Percentiles rank a stretch among this genome's conserved stretches.
These are phyloP conservation scores for Fusarium nodosum DNA, from an alignment of 2,329 filamentous ascomycete species.

Conservation along the genomic window DNA sequence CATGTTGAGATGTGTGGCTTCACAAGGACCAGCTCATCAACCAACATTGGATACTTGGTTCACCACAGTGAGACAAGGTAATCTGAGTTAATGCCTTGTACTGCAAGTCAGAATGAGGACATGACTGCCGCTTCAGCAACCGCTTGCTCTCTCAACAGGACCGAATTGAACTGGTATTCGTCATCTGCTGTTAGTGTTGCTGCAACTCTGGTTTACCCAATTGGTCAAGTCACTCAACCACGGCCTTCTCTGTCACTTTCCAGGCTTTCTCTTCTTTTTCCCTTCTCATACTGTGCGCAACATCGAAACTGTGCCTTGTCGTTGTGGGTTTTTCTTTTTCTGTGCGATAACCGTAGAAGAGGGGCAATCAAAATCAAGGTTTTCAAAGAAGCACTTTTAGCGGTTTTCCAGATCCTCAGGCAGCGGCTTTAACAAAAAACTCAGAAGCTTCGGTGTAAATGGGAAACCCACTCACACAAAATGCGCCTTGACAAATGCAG, in stretches of 20 bases:
- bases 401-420: slow-evolving; percentile 15
- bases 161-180: slow-evolving; percentile 19
- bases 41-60: slow-evolving; percentile 6
- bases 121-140: slow-evolving; percentile 18
- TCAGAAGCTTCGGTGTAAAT: slow-evolving; percentile 5
- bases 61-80: slow-evolving; percentile 28
- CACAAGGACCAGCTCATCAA: slow-evolving; percentile 24
- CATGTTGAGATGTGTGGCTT: slow-evolving; percentile 24
- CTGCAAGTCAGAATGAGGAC: slow-evolving; percentile 21
- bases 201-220: slow-evolving; percentile 21
- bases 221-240: slow-evolving; percentile 30
- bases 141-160: background rate
- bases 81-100: slow-evolving; percentile 11
- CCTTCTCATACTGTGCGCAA: slow-evolving; percentile 41
- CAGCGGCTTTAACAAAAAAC: slow-evolving; percentile 8
- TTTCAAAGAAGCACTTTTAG: slow-evolving; percentile 39
- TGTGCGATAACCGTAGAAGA: slow-evolving; percentile 17
- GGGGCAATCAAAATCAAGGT: slow-evolving; percentile 33
- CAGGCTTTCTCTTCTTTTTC: background rate
- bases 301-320: slow-evolving; percentile 23
- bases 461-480: slow-evolving; percentile 39
- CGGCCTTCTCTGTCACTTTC: slow-evolving; percentile 12
- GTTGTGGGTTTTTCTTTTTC: slow-evolving; percentile 23
- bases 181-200: slow-evolving; percentile 30
- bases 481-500: slow-evolving; percentile 29